Conservation (phyloP, 2,329 filamentous ascomycete species). For the Nothophaeocryptopus gaeumannii region DNA sequence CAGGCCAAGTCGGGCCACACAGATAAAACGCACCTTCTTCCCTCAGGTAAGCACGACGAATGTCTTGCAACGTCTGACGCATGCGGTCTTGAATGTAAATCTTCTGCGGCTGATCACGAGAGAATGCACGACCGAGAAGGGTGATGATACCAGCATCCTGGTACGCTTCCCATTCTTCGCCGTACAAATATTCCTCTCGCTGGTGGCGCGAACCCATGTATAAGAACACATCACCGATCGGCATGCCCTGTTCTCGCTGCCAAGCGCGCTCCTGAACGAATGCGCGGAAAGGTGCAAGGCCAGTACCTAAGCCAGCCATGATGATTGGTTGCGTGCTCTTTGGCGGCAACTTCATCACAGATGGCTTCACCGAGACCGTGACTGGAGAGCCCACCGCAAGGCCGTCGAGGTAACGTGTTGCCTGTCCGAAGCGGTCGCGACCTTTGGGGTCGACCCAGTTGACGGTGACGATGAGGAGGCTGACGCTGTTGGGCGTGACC, state of each 20-base stretch:
- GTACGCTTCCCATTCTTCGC: conserved; percentile 99
- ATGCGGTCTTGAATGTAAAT: conserved; percentile 99
- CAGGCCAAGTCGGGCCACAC: conserved; percentile 96
- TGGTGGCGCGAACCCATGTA: conserved; percentile 98
- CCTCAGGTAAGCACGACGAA: conserved; percentile 79
- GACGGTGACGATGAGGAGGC: conserved; percentile 95
- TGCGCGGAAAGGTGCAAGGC: conserved; percentile 96
- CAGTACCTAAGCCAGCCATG: conserved; percentile 98
- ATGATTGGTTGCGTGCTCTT: conserved; percentile 89
- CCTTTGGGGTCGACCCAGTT: conserved; percentile 89
- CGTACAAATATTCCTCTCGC: conserved; percentile 97
- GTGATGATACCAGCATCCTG: conserved; percentile 94
- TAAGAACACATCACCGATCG: conserved; percentile 86
- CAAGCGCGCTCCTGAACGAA: conserved; percentile 98
- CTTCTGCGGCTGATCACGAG: conserved; percentile 94
- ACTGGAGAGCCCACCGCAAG: conserved; percentile 74
- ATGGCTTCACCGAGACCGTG: conserved; percentile 93
- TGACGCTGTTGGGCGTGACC: conserved; percentile 83
- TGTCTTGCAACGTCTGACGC: conserved; percentile 79
- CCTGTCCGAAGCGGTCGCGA: conserved; percentile 86
- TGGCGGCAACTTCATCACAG: conserved; percentile 95
- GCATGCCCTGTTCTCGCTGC: conserved; percentile 95
- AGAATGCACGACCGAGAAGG: conserved; percentile 88
- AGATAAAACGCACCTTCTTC: conserved; percentile 94
- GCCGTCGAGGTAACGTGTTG: conserved; percentile 80